Percentiles rank a stretch among this genome's conserved stretches.
These are phyloP conservation scores for Aspergillus versicolor DNA, from an alignment of 2,329 filamentous ascomycete species.

Conservation along the genomic window DNA sequence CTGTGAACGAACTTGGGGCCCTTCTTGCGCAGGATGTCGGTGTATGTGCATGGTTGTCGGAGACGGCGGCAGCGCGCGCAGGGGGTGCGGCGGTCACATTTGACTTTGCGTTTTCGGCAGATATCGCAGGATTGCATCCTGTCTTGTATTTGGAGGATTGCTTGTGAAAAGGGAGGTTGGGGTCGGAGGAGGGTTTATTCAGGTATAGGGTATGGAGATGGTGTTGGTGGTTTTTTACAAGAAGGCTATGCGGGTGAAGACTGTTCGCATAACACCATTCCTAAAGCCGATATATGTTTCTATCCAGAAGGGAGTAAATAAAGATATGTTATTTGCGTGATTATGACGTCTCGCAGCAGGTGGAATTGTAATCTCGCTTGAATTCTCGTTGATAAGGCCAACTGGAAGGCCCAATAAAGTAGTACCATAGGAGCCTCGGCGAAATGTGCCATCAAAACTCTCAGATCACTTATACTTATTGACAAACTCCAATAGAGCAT, in stretches of 20 bases:
- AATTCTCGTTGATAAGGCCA: not conserved
- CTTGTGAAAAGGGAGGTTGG: not conserved
- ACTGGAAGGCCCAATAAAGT: no score
- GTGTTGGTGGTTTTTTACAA: not conserved
- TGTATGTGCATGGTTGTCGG: conserved; percentile 3
- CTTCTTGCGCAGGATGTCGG: conserved; percentile 1
- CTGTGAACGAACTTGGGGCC: conserved; percentile 4
- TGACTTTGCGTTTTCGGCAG: conserved; percentile 10
- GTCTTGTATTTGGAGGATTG: not conserved
- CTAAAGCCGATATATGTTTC: not conserved
- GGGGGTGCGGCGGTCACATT: conserved; percentile 3
- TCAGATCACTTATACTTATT: not conserved
- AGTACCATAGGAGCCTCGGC: no score
- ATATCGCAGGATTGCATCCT: conserved; percentile 9
- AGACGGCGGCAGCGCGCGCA: conserved; percentile 6
- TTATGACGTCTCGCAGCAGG: no score
- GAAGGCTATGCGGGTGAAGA: no score
- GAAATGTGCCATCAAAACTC: no score
- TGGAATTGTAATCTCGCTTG: not conserved
- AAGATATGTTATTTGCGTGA: not conserved
- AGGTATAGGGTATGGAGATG: no score
- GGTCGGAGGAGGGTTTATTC: no score
- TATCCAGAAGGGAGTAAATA: not conserved
- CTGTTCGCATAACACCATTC: not conserved
- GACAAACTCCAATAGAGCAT: not conserved